Evolutionary conservation across 768 basidiomycete genomes (phyloP), one percentile per base, ranked within the genome.

Genomic region (Pleurotus sapidus): DNA sequence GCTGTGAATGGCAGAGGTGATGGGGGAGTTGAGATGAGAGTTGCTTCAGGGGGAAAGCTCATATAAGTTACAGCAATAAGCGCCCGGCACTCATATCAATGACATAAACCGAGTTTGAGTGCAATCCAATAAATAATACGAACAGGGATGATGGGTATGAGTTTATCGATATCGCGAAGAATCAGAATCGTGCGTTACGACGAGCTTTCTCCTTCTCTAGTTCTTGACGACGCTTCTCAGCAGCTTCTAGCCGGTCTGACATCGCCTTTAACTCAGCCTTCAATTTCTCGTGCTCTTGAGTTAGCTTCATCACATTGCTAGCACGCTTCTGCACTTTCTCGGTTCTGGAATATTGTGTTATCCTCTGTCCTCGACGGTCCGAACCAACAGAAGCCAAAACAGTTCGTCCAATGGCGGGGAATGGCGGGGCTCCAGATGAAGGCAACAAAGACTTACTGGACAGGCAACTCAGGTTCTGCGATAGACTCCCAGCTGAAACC

Each of bases 271-370:
- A 79, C 71, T 91, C 84, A 49, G 80, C 86, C 70, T 87, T 85
- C 59, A 93, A 74, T 69, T 85, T 88, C 69, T 89, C 87, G 68
- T 91, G 88, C 77, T 93, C 90, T 73, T 88, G 78, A 18, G 87
- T 78, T 37, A 93, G 76, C 65, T 87, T 89, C 66, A 89, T 68
- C 58, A 92, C 87, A 69, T 88, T 91, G 64, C 86, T 88, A 42
- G 84, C 85, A 60, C 90, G 84, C 72, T 91, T 91, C 67, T 88
- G 75, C 25, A 81, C 72, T 69, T 79, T 81, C 55, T 74, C 76
- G 47, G 73, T 65, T 63, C 81, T 81, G 67, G 56, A 64, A 56
- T 61, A 48, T 61, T 56, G 57, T 23, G 59, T 63, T 54, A 61
- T 68, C 60, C 60, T 62, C 53, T 57, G 34, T 57, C 46, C 55